Conservation (phyloP, 805 yeast species). For the Torulaspora delbrueckii region DNA sequence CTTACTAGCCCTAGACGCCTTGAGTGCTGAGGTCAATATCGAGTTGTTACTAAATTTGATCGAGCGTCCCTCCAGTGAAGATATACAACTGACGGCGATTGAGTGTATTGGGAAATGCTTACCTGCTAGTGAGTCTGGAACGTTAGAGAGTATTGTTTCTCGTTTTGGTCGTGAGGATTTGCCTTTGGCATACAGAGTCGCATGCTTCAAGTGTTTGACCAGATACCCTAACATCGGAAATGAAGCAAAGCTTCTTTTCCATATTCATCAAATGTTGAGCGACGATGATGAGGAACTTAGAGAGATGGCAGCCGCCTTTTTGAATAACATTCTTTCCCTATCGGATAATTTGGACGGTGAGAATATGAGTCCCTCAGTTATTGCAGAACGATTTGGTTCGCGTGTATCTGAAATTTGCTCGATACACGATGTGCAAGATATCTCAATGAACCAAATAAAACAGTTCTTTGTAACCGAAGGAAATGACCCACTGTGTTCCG, state of each 20-base stretch:
- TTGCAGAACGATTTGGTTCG: conserved; percentile 28
- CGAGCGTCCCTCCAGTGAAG: conserved; percentile 40
- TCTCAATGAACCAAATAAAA: not conserved
- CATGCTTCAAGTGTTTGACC: conserved; percentile 24
- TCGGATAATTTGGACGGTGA: not conserved
- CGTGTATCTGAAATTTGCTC: not conserved
- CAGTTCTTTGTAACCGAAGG: not conserved
- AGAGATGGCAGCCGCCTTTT: conserved; percentile 40
- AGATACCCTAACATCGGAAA: conserved; percentile 8
- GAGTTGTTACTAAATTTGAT: conserved; percentile 23
- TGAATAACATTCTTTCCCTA: conserved; percentile 35
- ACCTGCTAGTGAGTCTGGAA: conserved; percentile 14
- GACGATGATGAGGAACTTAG: conserved; percentile 71
- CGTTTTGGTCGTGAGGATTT: conserved; percentile 21
- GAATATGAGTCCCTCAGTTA: conserved; percentile 32
- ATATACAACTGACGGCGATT: conserved; percentile 44
- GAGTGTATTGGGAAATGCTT: conserved; percentile 49
- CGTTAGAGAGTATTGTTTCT: conserved; percentile 10
- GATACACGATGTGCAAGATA: not conserved
- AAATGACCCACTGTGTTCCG: conserved; percentile 16
- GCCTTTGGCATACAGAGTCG: conserved; percentile 23
- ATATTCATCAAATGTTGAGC: conserved; percentile 38
- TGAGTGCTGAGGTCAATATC: conserved; percentile 19
- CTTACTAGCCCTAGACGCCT: conserved; percentile 33
- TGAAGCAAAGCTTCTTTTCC: conserved; percentile 17